A percentile compares a stretch with the other conserved stretches of the same genome.
These are phyloP conservation scores for Citrus glauca DNA, from an alignment of 345 rosid species.

Conservation along the genomic window DNA sequence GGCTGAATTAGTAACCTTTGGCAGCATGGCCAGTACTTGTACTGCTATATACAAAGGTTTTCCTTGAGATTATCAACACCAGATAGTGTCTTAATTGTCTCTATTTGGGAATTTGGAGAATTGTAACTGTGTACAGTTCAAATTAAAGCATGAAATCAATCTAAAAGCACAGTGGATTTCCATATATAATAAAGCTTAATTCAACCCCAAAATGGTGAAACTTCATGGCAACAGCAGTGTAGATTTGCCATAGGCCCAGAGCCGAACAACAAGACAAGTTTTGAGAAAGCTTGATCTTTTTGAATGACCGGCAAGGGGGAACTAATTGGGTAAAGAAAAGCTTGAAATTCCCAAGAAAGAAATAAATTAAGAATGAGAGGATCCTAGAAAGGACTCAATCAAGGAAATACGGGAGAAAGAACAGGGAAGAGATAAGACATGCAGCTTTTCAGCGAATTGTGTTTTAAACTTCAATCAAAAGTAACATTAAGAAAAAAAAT, in stretches of 20 bases:
- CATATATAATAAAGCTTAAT: background rate
- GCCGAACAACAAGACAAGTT: background rate
- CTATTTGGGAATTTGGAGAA: background rate
- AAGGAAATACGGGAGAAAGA: background rate
- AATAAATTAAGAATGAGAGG: background rate
- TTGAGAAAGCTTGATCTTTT: background rate
- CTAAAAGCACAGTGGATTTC: background rate
- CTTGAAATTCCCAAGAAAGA: background rate
- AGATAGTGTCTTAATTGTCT: background rate
- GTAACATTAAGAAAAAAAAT: background rate
- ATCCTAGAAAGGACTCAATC: background rate
- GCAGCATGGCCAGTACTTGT: background rate
- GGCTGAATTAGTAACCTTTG: background rate
- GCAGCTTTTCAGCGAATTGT: background rate
- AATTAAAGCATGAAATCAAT: background rate
- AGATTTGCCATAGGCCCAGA: background rate
- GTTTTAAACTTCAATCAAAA: too few species aligned
- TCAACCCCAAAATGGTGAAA: background rate
- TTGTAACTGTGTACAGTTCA: background rate
- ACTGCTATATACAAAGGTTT: background rate
- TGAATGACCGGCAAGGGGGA: background rate
- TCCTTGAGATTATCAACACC: background rate
- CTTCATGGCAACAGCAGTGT: background rate
- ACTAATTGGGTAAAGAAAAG: too few species aligned
- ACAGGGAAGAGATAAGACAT: background rate